phyloP scores from a whole-genome alignment of 169 alveolate genomes.

The Plasmodium vivax region DNA sequence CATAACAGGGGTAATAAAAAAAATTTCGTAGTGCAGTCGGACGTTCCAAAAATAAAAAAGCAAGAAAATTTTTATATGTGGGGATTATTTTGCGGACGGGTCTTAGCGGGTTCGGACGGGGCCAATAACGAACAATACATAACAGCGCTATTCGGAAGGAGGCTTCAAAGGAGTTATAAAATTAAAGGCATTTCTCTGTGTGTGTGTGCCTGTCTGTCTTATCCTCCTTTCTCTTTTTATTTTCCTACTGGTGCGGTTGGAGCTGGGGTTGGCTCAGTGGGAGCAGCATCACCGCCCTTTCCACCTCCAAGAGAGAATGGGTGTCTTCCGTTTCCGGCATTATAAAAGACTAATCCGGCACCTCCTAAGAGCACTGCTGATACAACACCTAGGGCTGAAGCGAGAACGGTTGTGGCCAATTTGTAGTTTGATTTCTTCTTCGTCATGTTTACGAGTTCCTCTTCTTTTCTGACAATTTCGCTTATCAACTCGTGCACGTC shows the following conservation, averaged over 20 bases:
- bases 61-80: not conserved
- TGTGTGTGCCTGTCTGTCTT: not conserved
- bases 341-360: constrained; percentile 53
- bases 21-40: not conserved
- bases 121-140: not conserved
- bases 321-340: constrained; percentile 26
- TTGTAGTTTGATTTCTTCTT: constrained; percentile 14
- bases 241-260: not conserved
- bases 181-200: not conserved
- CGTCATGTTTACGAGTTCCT: constrained; percentile 9
- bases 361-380: constrained; percentile 30
- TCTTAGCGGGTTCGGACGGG: not conserved
- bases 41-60: not conserved
- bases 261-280: not conserved
- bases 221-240: not conserved
- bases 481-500: constrained; percentile 37
- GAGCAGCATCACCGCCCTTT: not conserved
- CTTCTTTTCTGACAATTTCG: constrained; percentile 62
- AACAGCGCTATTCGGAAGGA: not conserved
- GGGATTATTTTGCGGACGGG: not conserved
- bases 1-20: not conserved
- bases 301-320: constrained; percentile 33
- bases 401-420: not conserved
- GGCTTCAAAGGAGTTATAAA: not conserved
- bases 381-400: constrained; percentile 38